Percentiles rank a stretch among this genome's conserved stretches.
These are phyloP conservation scores for Zhuliangozyma parablackwelliae DNA, from an alignment of 1,139 yeast species.

Conservation along the genomic window DNA sequence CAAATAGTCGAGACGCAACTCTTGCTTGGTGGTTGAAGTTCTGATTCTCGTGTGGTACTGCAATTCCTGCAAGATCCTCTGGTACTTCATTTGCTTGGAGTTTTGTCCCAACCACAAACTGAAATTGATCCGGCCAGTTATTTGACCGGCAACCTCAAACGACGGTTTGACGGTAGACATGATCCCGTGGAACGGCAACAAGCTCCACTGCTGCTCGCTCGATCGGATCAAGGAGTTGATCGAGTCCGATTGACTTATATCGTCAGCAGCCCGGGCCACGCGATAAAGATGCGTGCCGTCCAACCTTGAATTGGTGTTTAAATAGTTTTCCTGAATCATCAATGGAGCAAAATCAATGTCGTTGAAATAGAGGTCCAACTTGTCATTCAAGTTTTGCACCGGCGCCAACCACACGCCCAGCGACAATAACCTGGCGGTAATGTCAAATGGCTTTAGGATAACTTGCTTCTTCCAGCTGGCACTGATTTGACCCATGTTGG, in stretches of 20 bases:
- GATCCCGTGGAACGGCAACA: slow-evolving; percentile 88
- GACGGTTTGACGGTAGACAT: slow-evolving; percentile 84
- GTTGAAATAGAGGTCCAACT: slow-evolving; percentile 85
- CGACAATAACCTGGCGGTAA: slow-evolving; percentile 64
- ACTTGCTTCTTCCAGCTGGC: slow-evolving; percentile 85
- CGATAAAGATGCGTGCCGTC: slow-evolving; percentile 51
- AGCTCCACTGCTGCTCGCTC: slow-evolving; percentile 92
- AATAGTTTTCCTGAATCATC: slow-evolving; percentile 93
- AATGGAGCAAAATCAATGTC: slow-evolving; percentile 93
- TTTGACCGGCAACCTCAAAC: slow-evolving; percentile 68
- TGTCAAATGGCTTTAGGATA: slow-evolving; percentile 90
- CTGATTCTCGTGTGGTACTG: slow-evolving; percentile 83
- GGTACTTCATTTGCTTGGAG: slow-evolving; percentile 76
- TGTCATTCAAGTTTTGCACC: slow-evolving; percentile 64
- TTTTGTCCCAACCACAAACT: slow-evolving; percentile 89
- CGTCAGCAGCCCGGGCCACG: slow-evolving; percentile 78
- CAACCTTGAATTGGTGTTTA: slow-evolving; percentile 57
- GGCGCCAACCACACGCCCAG: slow-evolving; percentile 10
- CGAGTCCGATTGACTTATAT: slow-evolving; percentile 76
- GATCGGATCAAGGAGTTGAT: slow-evolving; percentile 81
- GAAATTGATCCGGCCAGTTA: slow-evolving; percentile 69
- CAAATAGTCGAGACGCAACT: slow-evolving; percentile 73
- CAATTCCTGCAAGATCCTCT: slow-evolving; percentile 75
- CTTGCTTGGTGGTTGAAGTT: slow-evolving; percentile 72
- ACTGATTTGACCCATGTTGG: slow-evolving; percentile 47